These are phyloP conservation scores for Pontederia paniculata DNA, from an alignment of 176 grass and related monocot genomes.

Conservation along the genomic window DNA sequence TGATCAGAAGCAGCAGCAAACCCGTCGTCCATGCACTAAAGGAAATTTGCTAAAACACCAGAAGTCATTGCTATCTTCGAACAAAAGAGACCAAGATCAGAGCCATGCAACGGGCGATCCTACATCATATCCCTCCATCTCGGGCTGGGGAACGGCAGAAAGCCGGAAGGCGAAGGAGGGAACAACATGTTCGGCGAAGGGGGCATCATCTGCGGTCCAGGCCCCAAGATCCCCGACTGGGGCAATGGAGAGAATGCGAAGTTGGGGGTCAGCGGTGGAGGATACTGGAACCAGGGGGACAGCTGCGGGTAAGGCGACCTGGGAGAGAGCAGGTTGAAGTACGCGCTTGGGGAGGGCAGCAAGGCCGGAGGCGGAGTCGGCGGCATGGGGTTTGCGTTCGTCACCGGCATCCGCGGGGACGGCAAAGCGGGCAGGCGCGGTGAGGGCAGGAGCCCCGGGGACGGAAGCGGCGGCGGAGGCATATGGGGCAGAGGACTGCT, in stretches of 20 bases:
- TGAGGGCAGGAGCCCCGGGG: neutral
- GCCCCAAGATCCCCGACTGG: slow-evolving; percentile 4
- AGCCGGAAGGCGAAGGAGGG: neutral
- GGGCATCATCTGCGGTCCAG: neutral
- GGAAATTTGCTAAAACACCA: too few species aligned
- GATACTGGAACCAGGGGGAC: slow-evolving; percentile 6
- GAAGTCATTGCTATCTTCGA: too few species aligned
- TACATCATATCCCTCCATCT: slow-evolving; percentile 8
- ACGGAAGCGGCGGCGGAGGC: neutral
- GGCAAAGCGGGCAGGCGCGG: neutral
- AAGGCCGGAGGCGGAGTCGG: neutral
- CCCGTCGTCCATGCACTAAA: too few species aligned
- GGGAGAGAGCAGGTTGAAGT: neutral
- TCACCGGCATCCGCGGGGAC: neutral
- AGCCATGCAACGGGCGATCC: neutral
- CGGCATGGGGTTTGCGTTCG: neutral
- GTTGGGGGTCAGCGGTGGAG: slow-evolving; percentile 4
- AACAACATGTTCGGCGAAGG: neutral
- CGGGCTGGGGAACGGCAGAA: neutral
- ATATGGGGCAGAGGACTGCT: neutral
- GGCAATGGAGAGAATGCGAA: neutral
- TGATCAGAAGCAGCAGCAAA: too few species aligned
- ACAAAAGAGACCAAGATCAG: too few species aligned
- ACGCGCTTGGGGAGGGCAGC: neutral
- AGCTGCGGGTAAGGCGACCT: slow-evolving; percentile 1